phyloP scores from a whole-genome alignment of 129 eudicot species.

The Dittrichia graveolens region DNA sequence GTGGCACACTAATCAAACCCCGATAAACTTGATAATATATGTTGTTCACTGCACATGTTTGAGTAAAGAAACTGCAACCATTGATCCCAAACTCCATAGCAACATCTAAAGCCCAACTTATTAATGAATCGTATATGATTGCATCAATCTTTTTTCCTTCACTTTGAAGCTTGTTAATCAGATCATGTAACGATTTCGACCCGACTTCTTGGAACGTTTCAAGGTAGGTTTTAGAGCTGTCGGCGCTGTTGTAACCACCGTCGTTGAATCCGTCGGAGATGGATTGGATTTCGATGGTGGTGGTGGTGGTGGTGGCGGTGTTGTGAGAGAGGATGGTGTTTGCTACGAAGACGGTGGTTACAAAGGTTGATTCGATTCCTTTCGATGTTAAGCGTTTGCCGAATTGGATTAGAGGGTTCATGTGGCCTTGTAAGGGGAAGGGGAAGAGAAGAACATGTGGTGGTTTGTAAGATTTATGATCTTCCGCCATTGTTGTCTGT shows the following conservation, averaged over 20 bases:
- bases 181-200: constrained; percentile 17
- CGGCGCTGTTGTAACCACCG: not conserved
- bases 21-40: constrained; percentile 41
- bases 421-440: constrained; percentile 48
- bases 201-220: not conserved
- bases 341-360: constrained; percentile 25
- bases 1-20: constrained; percentile 33
- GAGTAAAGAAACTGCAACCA: constrained; percentile 50
- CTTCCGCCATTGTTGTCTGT: constrained; percentile 3
- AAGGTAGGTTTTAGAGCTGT: not conserved
- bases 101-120: constrained; percentile 43
- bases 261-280: constrained; percentile 35
- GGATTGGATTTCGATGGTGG: constrained; percentile 22
- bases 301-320: not conserved
- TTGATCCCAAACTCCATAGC: constrained; percentile 31
- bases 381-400: constrained; percentile 43
- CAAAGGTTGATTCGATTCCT: constrained; percentile 36
- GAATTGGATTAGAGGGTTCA: constrained; percentile 47
- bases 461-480: not conserved
- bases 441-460: constrained; percentile 43
- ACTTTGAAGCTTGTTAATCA: constrained; percentile 18
- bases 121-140: constrained; percentile 43
- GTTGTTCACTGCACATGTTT: constrained; percentile 46
- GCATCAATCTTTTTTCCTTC: constrained; percentile 15
- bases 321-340: constrained; percentile 2